Evolutionary conservation across 192 early-diverging fungal genomes (phyloP), one percentile per base, ranked within the genome.

Genomic region (Coemansia sp.): DNA sequence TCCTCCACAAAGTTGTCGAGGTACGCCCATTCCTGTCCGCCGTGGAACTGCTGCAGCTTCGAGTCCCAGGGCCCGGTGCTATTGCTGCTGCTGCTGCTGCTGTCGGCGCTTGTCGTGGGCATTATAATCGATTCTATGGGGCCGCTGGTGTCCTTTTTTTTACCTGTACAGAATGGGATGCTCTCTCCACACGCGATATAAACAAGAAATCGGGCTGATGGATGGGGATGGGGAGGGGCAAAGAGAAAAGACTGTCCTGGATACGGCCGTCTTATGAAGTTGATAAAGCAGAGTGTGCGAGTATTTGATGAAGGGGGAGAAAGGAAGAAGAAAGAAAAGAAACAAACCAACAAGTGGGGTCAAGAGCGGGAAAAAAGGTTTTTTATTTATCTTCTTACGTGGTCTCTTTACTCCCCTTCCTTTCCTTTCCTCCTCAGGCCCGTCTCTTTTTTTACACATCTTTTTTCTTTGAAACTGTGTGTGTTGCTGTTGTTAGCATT

Each of bases 1-100:
- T 95, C 94, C 65, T 95, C 94, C 50, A 94, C 86, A 86, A 95
- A 95, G 80, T 94, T 94, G 68, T 88, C 85, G 38, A 95, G 84
- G 57, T 87, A 88, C 37, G 84, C 76, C 87, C 92, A 91, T 69
- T 93, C 91, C 61, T 95, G 94, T 55, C 94, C 94, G 75, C 91
- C 93, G 59, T 95, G 93, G 64, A 89, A 94, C 73, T 92, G 90
- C 82, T 95, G 94, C 51, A 89, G 88, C 76, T 90, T 93, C 57
- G 92, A 89, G 79, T 95, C 92, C 94, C 94, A 95, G 53, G 78
- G 78, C 0, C 78, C 78, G n/a, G n/a, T n/a, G n/a, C n/a, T n/a
- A n/a, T n/a, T n/a, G 25, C 25, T 25, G 25, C 2, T 25, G 25
- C 2, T 25, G 2, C 2, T 25, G 50, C 55, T 81, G 60, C 40